Evolutionary conservation across 352 stramenopile genomes (phyloP).

Genomic region (Phytopythium oedochilum): DNA sequence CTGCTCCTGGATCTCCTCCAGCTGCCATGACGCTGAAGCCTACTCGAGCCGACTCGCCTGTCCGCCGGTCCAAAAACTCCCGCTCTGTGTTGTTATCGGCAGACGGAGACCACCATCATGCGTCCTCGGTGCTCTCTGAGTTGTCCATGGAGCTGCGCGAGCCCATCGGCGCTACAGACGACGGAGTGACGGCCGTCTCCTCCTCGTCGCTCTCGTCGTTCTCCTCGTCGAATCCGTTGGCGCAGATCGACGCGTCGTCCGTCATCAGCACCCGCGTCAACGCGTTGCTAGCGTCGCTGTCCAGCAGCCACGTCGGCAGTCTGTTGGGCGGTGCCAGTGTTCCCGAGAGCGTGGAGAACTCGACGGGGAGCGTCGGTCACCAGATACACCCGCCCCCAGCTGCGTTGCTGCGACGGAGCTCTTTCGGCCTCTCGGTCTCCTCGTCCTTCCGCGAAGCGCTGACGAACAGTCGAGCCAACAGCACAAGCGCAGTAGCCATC

Average conservation of each 20-base stretch:
- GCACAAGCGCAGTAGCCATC: too few species aligned
- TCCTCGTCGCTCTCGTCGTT: not conserved
- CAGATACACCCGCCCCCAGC: not conserved
- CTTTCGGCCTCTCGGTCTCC: slow-evolving; percentile 1
- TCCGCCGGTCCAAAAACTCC: not conserved
- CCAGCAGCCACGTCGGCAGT: not conserved
- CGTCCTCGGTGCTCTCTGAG: not conserved
- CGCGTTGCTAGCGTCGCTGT: slow-evolving; percentile 16
- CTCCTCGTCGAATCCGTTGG: slow-evolving; percentile 1
- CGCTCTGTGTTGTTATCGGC: not conserved
- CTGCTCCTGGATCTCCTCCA: too few species aligned
- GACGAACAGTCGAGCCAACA: not conserved
- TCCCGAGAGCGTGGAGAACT: not conserved
- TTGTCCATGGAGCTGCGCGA: not conserved
- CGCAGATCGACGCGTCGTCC: slow-evolving; percentile 2
- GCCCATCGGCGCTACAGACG: not conserved
- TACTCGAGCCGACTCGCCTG: not conserved
- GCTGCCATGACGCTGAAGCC: not conserved
- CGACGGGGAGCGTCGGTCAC: not conserved
- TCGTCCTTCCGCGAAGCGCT: slow-evolving; percentile 5
- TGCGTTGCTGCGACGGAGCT: slow-evolving; percentile 2
- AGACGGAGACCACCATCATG: not conserved
- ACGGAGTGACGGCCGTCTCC: not conserved
- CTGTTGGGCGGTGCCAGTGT: not conserved
- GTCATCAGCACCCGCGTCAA: not conserved